A percentile compares a stretch with the other conserved stretches of the same genome.
Conservation (phyloP, 371 early-diverging fungal genomes). For the Syncephalastrum contaminatum region DNA sequence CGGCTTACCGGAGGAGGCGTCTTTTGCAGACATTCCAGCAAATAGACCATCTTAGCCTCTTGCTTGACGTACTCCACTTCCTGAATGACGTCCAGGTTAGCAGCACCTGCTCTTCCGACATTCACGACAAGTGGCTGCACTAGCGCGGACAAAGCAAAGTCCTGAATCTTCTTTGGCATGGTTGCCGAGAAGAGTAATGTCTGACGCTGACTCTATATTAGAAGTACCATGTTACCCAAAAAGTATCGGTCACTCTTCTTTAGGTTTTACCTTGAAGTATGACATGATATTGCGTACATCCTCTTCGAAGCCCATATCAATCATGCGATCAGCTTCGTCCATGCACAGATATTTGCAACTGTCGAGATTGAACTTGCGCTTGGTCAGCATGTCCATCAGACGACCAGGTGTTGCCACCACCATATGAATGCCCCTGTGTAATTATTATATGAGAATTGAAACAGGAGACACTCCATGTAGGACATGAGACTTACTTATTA, state of each 20-base stretch:
- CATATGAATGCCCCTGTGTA: constrained; percentile 66
- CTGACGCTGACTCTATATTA: constrained; percentile 66
- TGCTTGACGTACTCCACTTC: constrained; percentile 97
- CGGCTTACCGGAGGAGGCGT: constrained; percentile 86
- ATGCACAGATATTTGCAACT: constrained; percentile 86
- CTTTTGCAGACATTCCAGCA: constrained; percentile 92
- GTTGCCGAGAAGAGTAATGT: constrained; percentile 95
- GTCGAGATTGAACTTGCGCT: constrained; percentile 78
- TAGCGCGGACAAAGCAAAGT: constrained; percentile 88
- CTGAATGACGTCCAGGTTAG: constrained; percentile 97
- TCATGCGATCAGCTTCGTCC: constrained; percentile 99
- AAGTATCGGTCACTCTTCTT: background rate
- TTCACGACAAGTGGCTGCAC: constrained; percentile 94
- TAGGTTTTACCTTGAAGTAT: constrained; percentile 70
- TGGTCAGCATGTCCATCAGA: constrained; percentile 82
- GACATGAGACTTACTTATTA: constrained; percentile 32
- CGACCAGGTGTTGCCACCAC: constrained; percentile 97
- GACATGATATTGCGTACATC: constrained; percentile 94
- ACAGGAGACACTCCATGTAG: background rate
- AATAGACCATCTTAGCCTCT: constrained; percentile 89
- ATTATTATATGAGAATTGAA: constrained; percentile 4
- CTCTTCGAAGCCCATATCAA: constrained; percentile 97
- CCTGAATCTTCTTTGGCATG: constrained; percentile 97
- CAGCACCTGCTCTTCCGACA: constrained; percentile 98
- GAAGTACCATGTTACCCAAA: constrained; percentile 1